phyloP scores from a whole-genome alignment of 805 yeast genomes.

The Hermanozyma aechmeae region DNA sequence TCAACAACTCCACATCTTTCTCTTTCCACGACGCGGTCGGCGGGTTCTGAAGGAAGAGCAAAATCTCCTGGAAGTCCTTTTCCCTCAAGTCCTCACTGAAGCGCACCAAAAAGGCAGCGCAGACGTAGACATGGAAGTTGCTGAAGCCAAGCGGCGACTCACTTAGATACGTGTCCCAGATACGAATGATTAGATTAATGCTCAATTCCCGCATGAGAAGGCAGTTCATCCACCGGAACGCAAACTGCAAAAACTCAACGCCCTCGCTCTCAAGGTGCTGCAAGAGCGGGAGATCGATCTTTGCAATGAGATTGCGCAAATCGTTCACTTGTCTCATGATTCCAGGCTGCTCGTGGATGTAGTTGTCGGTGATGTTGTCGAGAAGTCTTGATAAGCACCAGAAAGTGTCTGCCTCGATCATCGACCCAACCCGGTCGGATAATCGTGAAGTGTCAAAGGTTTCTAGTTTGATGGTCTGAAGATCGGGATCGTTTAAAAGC shows the following conservation, averaged over 20 bases:
- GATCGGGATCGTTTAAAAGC: slow-evolving; percentile 16
- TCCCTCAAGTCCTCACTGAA: slow-evolving; percentile 71
- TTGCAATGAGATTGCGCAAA: slow-evolving; percentile 62
- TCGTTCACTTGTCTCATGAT: slow-evolving; percentile 84
- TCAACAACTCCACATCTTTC: slow-evolving; percentile 79
- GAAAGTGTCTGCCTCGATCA: slow-evolving; percentile 90
- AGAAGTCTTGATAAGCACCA: slow-evolving; percentile 91
- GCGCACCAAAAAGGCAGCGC: slow-evolving; percentile 90
- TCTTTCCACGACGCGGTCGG: slow-evolving; percentile 85
- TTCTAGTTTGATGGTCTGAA: slow-evolving; percentile 32
- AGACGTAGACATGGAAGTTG: slow-evolving; percentile 91
- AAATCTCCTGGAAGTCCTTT: slow-evolving; percentile 91
- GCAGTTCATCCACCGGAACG: slow-evolving; percentile 99
- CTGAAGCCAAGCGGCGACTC: slow-evolving; percentile 74
- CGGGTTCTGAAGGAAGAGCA: slow-evolving; percentile 82
- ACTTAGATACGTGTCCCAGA: slow-evolving; percentile 95
- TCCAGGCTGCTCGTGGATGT: slow-evolving; percentile 97
- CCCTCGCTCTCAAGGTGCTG: slow-evolving; percentile 72
- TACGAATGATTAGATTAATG: slow-evolving; percentile 69
- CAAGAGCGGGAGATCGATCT: slow-evolving; percentile 69
- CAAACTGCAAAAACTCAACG: slow-evolving; percentile 90
- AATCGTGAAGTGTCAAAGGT: slow-evolving; percentile 53
- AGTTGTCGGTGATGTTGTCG: slow-evolving; percentile 94
- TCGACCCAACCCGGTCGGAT: slow-evolving; percentile 50
- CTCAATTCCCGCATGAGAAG: slow-evolving; percentile 87